These are phyloP conservation scores for Viola pubescens DNA, from an alignment of 441 rosid genomes.

Conservation along the genomic window DNA sequence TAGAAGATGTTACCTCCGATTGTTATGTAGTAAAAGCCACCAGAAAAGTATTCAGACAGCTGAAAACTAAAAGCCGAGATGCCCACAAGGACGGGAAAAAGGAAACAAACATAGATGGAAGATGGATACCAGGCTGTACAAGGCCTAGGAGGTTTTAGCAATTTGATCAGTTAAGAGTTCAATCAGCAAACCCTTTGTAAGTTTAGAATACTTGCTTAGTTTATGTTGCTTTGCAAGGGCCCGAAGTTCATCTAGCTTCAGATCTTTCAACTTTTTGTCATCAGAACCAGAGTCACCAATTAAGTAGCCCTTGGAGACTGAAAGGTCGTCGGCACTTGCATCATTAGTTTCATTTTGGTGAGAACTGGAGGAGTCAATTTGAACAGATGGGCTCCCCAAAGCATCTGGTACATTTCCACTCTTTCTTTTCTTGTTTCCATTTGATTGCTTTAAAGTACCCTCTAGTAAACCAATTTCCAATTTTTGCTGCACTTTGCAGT, in stretches of 20 bases:
- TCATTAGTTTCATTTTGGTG: slow-evolving; percentile 11
- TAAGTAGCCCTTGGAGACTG: slow-evolving; percentile 9
- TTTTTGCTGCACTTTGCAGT: slow-evolving; percentile 25
- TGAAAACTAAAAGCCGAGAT: background rate
- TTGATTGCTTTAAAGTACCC: slow-evolving; percentile 16
- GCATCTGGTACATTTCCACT: slow-evolving; percentile 14
- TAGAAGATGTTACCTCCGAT: background rate
- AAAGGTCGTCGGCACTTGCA: slow-evolving; percentile 16
- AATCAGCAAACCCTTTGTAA: slow-evolving; percentile 35
- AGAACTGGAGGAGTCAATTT: slow-evolving; percentile 18
- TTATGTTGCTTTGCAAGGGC: slow-evolving; percentile 37
- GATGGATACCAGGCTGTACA: slow-evolving; percentile 21
- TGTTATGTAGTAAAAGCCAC: background rate
- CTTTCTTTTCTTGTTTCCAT: slow-evolving; percentile 24
- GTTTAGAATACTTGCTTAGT: slow-evolving; percentile 34
- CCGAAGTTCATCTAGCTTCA: slow-evolving; percentile 37
- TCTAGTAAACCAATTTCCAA: slow-evolving; percentile 10
- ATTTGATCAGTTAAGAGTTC: slow-evolving; percentile 22
- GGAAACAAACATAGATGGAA: slow-evolving; percentile 1
- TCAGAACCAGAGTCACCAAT: slow-evolving; percentile 17
- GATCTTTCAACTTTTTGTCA: slow-evolving; percentile 25
- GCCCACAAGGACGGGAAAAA: background rate
- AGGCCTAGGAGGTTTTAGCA: slow-evolving; percentile 14
- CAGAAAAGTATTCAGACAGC: background rate
- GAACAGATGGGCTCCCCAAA: slow-evolving; percentile 19